phyloP scores from a whole-genome alignment of 2,329 filamentous ascomycete genomes.

The Sordariomycetes sp. region DNA sequence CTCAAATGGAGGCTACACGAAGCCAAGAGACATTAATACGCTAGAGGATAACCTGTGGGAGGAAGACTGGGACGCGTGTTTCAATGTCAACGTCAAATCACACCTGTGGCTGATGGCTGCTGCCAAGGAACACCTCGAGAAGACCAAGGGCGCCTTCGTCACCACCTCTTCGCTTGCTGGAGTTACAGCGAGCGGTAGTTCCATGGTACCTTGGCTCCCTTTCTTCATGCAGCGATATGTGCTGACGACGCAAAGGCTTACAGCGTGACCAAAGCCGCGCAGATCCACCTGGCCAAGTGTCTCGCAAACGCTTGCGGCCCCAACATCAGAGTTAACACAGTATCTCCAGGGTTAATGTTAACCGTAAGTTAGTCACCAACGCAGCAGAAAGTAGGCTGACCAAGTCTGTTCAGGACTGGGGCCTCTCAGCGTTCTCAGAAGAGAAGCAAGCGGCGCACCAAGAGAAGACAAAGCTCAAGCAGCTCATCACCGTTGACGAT shows the following conservation, averaged over 20 bases:
- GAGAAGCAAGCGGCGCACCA: slow-evolving; percentile 46
- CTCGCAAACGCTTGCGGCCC: slow-evolving; percentile 44
- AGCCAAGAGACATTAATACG: slow-evolving; percentile 30
- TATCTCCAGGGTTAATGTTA: slow-evolving; percentile 43
- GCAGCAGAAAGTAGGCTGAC: slow-evolving; percentile 1
- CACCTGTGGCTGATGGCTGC: slow-evolving; percentile 53
- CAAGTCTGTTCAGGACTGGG: slow-evolving; percentile 50
- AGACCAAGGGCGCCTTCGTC: slow-evolving; percentile 50
- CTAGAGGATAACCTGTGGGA: slow-evolving; percentile 46
- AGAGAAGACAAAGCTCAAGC: slow-evolving; percentile 50
- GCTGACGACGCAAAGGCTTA: slow-evolving; percentile 46
- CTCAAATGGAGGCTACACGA: slow-evolving; percentile 59
- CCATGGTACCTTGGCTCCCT: slow-evolving; percentile 29
- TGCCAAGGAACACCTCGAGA: slow-evolving; percentile 42
- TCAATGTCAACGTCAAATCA: slow-evolving; percentile 53
- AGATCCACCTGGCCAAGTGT: slow-evolving; percentile 47
- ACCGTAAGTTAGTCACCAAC: slow-evolving; percentile 25
- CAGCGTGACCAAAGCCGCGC: slow-evolving; percentile 67
- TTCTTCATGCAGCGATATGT: neutral
- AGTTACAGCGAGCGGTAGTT: slow-evolving; percentile 53
- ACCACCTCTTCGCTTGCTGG: slow-evolving; percentile 57
- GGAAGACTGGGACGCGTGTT: slow-evolving; percentile 50
- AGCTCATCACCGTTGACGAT: slow-evolving; percentile 42
- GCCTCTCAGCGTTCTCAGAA: slow-evolving; percentile 40
- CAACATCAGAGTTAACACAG: slow-evolving; percentile 48